phyloP scores from a whole-genome alignment of 257 asterid species.

The Cordia subcordata region DNA sequence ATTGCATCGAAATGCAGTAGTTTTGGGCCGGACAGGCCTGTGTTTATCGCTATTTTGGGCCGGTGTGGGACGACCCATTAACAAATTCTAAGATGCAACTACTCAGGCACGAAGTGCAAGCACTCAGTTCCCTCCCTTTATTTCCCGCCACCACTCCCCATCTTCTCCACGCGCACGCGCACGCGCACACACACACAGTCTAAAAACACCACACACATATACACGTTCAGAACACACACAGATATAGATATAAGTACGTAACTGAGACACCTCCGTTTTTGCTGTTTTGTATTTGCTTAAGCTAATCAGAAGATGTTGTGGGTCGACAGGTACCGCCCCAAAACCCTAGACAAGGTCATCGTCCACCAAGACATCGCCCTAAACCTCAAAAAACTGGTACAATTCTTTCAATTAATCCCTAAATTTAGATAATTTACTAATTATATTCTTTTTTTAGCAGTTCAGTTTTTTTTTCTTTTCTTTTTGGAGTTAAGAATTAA shows the following conservation, averaged over 20 bases:
- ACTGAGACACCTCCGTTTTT: neutral
- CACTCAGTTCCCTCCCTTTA: neutral
- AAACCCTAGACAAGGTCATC: conserved; percentile 78
- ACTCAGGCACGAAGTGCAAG: neutral
- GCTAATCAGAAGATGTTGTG: conserved; percentile 63
- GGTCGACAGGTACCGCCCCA: conserved; percentile 96
- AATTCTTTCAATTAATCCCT: neutral
- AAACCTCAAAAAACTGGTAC: conserved; percentile 90
- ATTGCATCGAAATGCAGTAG: no score
- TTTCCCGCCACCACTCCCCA: neutral
- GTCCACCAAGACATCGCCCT: conserved; percentile 83
- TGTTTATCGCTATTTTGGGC: no score
- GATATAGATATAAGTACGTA: no score
- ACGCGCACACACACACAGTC: no score
- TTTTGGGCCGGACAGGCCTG: no score
- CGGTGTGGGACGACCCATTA: neutral
- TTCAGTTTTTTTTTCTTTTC: no score
- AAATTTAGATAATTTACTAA: neutral
- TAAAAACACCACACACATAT: no score
- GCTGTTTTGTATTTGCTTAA: neutral
- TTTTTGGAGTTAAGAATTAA: neutral
- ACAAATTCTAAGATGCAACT: neutral
- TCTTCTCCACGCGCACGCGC: no score
- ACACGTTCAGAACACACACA: no score
- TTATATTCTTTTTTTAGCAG: neutral